Evolutionary conservation across 805 yeast species (phyloP).

Genomic region (Candida ascalaphidarum): DNA sequence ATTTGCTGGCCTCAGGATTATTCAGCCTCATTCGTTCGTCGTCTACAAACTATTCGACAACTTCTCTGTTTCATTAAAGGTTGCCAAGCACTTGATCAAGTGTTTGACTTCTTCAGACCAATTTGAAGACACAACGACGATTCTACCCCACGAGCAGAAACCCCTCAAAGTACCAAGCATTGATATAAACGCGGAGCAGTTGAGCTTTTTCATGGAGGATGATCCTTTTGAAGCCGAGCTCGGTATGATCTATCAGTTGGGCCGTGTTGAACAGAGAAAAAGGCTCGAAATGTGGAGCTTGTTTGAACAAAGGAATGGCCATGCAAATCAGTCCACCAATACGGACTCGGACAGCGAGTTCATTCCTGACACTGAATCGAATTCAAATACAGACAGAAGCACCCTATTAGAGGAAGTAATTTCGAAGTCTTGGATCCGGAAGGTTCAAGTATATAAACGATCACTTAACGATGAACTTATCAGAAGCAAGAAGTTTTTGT

Average conservation of each 20-base stretch:
- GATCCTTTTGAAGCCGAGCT: slow-evolving; percentile 36
- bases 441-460: slow-evolving; percentile 42
- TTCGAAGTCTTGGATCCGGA: slow-evolving; percentile 63
- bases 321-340: background rate
- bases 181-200: slow-evolving; percentile 13
- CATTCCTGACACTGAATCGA: too few species aligned
- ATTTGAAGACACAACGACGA: slow-evolving; percentile 3
- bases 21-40: slow-evolving; percentile 31
- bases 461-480: slow-evolving; percentile 4
- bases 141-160: slow-evolving; percentile 22
- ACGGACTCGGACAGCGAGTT: slow-evolving; percentile 1
- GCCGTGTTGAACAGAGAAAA: slow-evolving; percentile 30
- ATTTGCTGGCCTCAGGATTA: slow-evolving; percentile 18
- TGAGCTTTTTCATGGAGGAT: slow-evolving; percentile 31
- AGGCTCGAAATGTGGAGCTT: slow-evolving; percentile 20
- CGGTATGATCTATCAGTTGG: slow-evolving; percentile 33
- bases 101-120: slow-evolving; percentile 12
- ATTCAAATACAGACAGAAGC: too few species aligned
- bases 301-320: slow-evolving; percentile 10
- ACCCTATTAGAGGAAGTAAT: slow-evolving; percentile 13
- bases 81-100: slow-evolving; percentile 23
- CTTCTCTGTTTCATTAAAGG: slow-evolving; percentile 23
- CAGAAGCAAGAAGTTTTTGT: slow-evolving; percentile 17
- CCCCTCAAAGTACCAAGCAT: slow-evolving; percentile 21
- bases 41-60: slow-evolving; percentile 31